These are phyloP conservation scores for Mucor ambiguus DNA, from an alignment of 371 early-diverging fungal genomes.

Conservation along the genomic window DNA sequence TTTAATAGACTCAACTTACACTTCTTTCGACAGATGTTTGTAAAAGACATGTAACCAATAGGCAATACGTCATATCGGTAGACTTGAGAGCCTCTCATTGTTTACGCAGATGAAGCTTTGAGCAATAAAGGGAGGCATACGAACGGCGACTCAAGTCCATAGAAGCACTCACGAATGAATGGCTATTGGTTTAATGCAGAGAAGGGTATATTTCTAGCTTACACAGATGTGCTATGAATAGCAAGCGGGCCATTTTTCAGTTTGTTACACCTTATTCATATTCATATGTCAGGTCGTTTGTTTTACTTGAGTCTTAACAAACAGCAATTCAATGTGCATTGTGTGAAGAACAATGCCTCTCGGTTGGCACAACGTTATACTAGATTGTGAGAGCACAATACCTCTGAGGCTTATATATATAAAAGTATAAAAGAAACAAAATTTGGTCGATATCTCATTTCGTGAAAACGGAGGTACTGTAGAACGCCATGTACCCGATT, in stretches of 20 bases:
- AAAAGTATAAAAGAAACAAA: background rate
- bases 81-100: background rate
- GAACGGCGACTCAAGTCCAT: background rate
- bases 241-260: background rate
- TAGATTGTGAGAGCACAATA: background rate
- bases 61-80: background rate
- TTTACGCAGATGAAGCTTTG: too few species aligned
- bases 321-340: background rate
- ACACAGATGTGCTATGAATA: background rate
- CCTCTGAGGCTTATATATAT: background rate
- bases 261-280: background rate
- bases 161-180: background rate
- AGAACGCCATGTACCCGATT: background rate
- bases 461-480: background rate
- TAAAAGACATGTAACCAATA: background rate
- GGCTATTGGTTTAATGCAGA: background rate
- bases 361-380: background rate
- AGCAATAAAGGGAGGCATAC: background rate
- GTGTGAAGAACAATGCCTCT: background rate
- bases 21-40: too few species aligned
- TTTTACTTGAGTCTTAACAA: background rate
- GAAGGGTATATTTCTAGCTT: background rate
- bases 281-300: background rate
- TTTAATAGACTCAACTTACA: background rate
- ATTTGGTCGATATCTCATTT: background rate